Base-by-base conservation (phyloP, 768 basidiomycete genomes). In the Hydnum rufescens region DNA sequence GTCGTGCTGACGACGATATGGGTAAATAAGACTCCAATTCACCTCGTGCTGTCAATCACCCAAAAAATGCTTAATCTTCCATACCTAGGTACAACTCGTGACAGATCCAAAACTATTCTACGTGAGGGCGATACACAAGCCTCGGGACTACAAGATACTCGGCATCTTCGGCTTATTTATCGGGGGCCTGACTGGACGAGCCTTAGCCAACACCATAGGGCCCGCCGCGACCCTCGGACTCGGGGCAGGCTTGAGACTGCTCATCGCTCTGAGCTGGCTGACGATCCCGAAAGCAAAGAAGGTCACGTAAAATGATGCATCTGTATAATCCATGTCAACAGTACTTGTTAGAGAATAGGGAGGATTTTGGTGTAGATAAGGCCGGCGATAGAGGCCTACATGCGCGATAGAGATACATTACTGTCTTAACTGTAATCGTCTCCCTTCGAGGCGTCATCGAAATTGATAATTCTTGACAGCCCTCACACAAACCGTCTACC, bases 1-100 rank as follows among this genome's bases (percentile, higher is more conserved):
- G 54, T 55, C 39, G 54, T 55, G 1, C 51, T 55, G 2, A 55
- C 54, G 26, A 47, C 51, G 4, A 52, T 55, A 22, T 55, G 54
- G 54, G 51, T 52, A 23, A 8, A 19, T 39, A 19, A 8, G 34
- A 39, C 19, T 8, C 34, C 8, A 39, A 39, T 19, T 19, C 34
- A 8, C 34, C 34, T 39, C 19, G 34, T 19, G 19, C 19, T 19
- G 8, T 8, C 8, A 19, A 39, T 39, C 34, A 39, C 19, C 19
- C 19, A 8, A 39, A 8, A 8, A 39, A 39, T 39, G n/a, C n/a
- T n/a, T 39, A 8, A 19, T 39, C 8, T 39, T 8, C 8, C 19
- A 19, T 39, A 8, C 19, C 44, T 47, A 47, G 44, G 44, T 47
- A 47, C 32, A 48, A 46, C 52, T 56, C 23, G 28, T 56, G 22